These are phyloP conservation scores for Pezicula radicicola DNA, from an alignment of 2,329 filamentous ascomycete genomes.

Conservation along the genomic window DNA sequence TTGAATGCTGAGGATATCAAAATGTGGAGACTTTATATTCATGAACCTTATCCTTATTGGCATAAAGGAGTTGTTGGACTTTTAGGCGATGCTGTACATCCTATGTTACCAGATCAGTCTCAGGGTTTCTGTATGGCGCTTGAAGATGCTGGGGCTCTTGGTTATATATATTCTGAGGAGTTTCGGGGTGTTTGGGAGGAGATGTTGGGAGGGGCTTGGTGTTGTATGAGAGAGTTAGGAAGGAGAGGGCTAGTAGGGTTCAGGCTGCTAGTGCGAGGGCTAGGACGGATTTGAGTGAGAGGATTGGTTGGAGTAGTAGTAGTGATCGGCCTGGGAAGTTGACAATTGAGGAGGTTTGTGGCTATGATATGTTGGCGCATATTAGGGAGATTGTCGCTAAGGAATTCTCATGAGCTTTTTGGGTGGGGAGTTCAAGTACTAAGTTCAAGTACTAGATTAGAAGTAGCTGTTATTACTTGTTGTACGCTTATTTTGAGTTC, in stretches of 20 bases:
- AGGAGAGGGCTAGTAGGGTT: conserved; percentile 52
- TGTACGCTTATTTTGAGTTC: too few relatives aligned
- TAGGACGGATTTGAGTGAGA: conserved; percentile 24
- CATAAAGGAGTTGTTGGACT: conserved; percentile 50
- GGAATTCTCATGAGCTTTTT: neutral
- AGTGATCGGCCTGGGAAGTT: conserved; percentile 25
- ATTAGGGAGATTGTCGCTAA: neutral
- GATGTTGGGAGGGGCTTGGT: conserved; percentile 44
- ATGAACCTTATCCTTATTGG: conserved; percentile 56
- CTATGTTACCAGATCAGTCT: conserved; percentile 68
- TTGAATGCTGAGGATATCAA: conserved; percentile 26
- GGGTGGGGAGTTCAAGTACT: too few relatives aligned
- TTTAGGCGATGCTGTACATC: conserved; percentile 64
- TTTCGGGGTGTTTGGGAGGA: conserved; percentile 29
- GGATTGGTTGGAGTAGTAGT: conserved; percentile 27
- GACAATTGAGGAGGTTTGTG: conserved; percentile 31
- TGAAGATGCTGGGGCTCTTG: conserved; percentile 37
- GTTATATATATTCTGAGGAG: conserved; percentile 30
- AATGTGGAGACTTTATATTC: conserved; percentile 33
- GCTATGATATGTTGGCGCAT: conserved; percentile 23
- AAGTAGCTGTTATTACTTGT: too few relatives aligned
- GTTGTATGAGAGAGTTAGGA: conserved; percentile 48
- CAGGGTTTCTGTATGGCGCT: conserved; percentile 48
- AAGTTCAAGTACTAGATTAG: too few relatives aligned
- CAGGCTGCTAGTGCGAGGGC: conserved; percentile 57